Conservation (phyloP, 164 flowering plant genomes). For the Tetracentron sinense region DNA sequence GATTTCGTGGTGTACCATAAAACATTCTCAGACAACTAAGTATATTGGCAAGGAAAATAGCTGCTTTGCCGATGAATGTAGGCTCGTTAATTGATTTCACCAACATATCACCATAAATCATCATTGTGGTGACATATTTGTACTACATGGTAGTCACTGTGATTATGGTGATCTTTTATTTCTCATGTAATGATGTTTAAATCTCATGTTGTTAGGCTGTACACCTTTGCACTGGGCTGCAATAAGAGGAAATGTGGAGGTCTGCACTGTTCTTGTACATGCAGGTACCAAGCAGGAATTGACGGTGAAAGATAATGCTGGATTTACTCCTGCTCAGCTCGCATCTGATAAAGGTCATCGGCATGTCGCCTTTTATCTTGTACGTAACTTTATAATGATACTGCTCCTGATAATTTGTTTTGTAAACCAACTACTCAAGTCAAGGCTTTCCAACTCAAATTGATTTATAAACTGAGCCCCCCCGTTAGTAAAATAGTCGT, state of each 20-base stretch:
- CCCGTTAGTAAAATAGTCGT: neutral
- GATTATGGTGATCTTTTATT: neutral
- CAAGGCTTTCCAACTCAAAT: neutral
- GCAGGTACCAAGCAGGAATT: conserved; percentile 77
- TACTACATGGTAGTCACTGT: too few species aligned
- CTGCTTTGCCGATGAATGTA: too few species aligned
- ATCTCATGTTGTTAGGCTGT: conserved; percentile 52
- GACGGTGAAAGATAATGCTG: conserved; percentile 77
- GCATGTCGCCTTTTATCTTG: conserved; percentile 75
- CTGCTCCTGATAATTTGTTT: neutral
- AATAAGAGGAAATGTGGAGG: conserved; percentile 76
- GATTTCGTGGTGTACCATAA: too few species aligned
- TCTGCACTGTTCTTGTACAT: conserved; percentile 79
- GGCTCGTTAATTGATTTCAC: too few species aligned
- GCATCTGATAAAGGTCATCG: conserved; percentile 98
- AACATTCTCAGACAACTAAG: too few species aligned
- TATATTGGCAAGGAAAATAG: too few species aligned
- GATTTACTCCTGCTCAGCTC: conserved; percentile 74
- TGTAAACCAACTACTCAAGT: conserved; percentile 1
- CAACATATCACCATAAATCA: too few species aligned
- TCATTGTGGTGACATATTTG: neutral
- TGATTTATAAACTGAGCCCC: neutral
- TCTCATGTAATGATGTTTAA: neutral
- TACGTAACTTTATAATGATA: conserved; percentile 42
- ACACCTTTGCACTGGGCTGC: conserved; percentile 98